Evolutionary conservation across 306 rosid genomes (phyloP), one percentile per base, ranked within the genome.

Genomic region (Ormosia semicastrata): DNA sequence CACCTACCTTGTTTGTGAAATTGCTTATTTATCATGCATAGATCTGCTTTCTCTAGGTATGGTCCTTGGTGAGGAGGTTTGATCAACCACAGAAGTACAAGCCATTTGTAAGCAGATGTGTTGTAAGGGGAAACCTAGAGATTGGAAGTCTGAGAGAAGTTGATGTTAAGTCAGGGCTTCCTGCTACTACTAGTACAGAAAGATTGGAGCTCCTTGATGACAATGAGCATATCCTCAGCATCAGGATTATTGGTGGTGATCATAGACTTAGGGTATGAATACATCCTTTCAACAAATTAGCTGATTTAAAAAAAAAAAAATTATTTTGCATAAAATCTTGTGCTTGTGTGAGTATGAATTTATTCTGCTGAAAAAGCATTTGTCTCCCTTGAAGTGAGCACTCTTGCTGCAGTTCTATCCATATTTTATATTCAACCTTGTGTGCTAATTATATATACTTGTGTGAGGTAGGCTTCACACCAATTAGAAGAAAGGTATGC

Each of bases 11-110:
- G 52, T 73, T 39, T 30, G 29, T n/a, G 46, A 57, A 47, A 73
- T 81, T 77, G 63, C 39, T 81, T 71, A 77, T 64, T 84, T 52
- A 37, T 73, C 62, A 34, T 64, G 83, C n/a, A 53, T 63, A 15
- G 30, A 37, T 57, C 49, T 79, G 11, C 64, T 33, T 32, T 7
- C 4, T 78, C 46, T 81, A 93, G 99, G 99, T 95, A 69, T 95
- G 99, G 99, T 95, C 98, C 17, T 86, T 95, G 89, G 99, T 95
- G 78, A 88, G 99, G 85, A 94, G 87, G 52, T 95, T 95, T 62
- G 99, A 95, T 84, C 94, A 95, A 70, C 99, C 99, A 1, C 94
- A 95, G 80, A 93, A 87, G 83, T 95, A 95, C 78, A 95, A 95
- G 84, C 99, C 98, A 3, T 95, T 95, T 37, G 81, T 95, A 62